A percentile compares a stretch with the other conserved stretches of the same genome.
phyloP scores from a whole-genome alignment of 352 stramenopile species.

The Phytopythium delawarense region DNA sequence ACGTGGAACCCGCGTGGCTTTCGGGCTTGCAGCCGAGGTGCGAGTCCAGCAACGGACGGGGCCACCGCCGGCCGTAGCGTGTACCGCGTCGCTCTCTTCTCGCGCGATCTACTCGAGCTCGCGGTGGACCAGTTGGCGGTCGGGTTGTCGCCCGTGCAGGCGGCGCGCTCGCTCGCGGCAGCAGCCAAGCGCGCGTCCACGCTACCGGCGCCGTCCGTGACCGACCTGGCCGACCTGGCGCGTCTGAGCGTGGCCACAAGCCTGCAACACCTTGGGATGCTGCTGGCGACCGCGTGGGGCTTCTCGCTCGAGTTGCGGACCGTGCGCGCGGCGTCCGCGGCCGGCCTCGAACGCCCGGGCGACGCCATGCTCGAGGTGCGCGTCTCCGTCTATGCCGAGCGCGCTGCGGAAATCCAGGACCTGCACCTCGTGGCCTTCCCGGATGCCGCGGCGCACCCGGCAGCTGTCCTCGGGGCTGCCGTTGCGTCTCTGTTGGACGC shows the following conservation, averaged over 20 bases:
- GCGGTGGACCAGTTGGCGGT: neutral
- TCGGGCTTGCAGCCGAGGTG: neutral
- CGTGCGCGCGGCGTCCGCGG: neutral
- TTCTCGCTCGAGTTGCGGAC: constrained; percentile 35
- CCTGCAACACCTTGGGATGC: constrained; percentile 17
- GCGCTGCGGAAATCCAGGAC: constrained; percentile 16
- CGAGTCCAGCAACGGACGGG: too few relatives aligned
- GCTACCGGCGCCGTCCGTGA: neutral
- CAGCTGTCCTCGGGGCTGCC: constrained; percentile 5
- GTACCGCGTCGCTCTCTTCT: constrained; percentile 1
- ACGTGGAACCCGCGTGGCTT: neutral
- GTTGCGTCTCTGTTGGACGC: constrained; percentile 22
- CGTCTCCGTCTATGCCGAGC: constrained; percentile 13
- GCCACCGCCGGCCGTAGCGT: neutral
- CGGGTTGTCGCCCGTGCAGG: neutral
- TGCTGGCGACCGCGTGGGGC: constrained; percentile 26
- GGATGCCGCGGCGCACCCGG: constrained; percentile 7
- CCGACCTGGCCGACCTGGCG: constrained; percentile 15
- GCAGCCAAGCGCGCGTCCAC: neutral
- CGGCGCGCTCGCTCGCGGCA: neutral
- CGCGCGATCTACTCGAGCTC: constrained; percentile 1
- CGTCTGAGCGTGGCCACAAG: constrained; percentile 26
- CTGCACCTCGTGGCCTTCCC: constrained; percentile 30
- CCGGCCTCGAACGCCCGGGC: constrained; percentile 1
- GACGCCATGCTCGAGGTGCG: constrained; percentile 24